These are phyloP conservation scores for Quambalaria eucalypti DNA, from an alignment of 1,284 basidiomycete species.

Conservation along the genomic window DNA sequence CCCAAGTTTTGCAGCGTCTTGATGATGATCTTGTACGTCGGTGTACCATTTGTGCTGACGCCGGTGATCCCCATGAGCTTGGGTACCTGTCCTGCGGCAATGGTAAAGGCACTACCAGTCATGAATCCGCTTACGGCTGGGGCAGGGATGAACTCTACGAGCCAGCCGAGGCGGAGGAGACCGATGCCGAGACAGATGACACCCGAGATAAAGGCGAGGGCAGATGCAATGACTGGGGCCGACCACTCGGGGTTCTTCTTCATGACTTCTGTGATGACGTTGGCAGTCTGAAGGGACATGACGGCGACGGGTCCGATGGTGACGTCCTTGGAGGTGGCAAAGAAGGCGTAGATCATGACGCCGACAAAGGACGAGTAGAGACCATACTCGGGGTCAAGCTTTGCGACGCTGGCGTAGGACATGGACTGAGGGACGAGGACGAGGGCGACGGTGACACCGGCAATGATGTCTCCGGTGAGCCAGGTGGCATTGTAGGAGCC, in stretches of 20 bases:
- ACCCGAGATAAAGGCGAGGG: slow-evolving; percentile 77
- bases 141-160: slow-evolving; percentile 86
- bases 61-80: slow-evolving; percentile 35
- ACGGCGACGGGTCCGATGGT: slow-evolving; percentile 58
- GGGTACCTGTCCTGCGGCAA: slow-evolving; percentile 42
- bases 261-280: slow-evolving; percentile 47
- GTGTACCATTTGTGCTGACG: slow-evolving; percentile 34
- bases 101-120: slow-evolving; percentile 49
- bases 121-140: slow-evolving; percentile 83
- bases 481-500: slow-evolving; percentile 46
- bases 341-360: slow-evolving; percentile 57
- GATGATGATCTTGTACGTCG: slow-evolving; percentile 81
- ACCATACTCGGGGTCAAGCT: slow-evolving; percentile 76
- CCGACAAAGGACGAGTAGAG: slow-evolving; percentile 93
- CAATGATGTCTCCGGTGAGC: slow-evolving; percentile 47
- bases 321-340: slow-evolving; percentile 46
- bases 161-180: slow-evolving; percentile 81
- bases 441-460: slow-evolving; percentile 48
- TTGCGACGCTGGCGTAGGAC: slow-evolving; percentile 66
- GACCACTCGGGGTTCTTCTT: slow-evolving; percentile 10
- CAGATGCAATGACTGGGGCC: slow-evolving; percentile 68
- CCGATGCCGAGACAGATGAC: slow-evolving; percentile 89
- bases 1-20: slow-evolving; percentile 78
- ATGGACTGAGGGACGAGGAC: slow-evolving; percentile 48
- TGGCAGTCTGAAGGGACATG: slow-evolving; percentile 84